Evolutionary conservation across 2,329 filamentous ascomycete species (phyloP), one percentile per base, ranked within the genome.

Genomic region (Plectosphaerella plurivora): DNA sequence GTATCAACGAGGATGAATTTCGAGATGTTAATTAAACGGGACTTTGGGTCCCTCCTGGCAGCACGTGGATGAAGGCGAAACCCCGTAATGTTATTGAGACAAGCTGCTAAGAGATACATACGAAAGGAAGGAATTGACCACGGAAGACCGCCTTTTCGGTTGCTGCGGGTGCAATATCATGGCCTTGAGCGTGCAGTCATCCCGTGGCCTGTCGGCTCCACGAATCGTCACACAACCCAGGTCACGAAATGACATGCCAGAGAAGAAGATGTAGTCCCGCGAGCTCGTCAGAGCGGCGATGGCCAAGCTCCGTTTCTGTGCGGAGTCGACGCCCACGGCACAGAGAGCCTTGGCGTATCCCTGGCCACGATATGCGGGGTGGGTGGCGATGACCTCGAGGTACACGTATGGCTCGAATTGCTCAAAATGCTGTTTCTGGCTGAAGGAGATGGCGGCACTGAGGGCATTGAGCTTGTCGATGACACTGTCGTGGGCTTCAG

Each of bases 191-290:
- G 18, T 18, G 41, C n/a, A 18, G 7, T 44, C 41, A 7, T 44
- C 41, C 4, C n/a, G n/a, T 18, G 41, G 8, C n/a, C 41, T 7
- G 37, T 39, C 14, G 10, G 37, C n/a, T 7, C 16, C 41, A 18
- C 41, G 41, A n/a, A 44, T 8, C 16, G 41, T 6, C n/a, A 44
- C 41, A 16, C 41, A 44, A 10, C 46, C 46, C 15, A 35, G 36
- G 16, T 48, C 46, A 15, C 18, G 28, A 33, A 48, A 48, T 16
- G 28, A 28, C 46, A 48, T 15, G 15, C 46, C 28, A 1, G 46
- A 48, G 28, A 48, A 48, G 46, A 48, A 48, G 28, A 48, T 48
- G 33, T 48, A 48, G 3, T 28, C 46, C 15, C 18, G 28, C 15
- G 46, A 48, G 28, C 46, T 37, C 28, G 46, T 37, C 18, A 48